Conservation (phyloP, 2,329 filamentous ascomycete species). For the Bipolaris zeicola region DNA sequence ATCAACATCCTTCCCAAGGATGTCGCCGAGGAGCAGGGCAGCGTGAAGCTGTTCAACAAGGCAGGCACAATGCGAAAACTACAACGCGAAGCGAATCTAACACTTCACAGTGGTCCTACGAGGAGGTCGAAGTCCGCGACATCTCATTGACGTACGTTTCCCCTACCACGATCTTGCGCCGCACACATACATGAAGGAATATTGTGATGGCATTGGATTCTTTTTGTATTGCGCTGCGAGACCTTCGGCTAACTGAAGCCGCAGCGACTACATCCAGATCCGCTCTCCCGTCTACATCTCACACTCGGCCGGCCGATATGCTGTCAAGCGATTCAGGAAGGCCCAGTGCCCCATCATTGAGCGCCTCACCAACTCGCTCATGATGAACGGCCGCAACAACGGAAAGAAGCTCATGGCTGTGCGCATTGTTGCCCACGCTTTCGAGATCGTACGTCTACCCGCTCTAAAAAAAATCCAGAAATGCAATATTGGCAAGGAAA, state of each 20-base stretch:
- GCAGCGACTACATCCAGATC: conserved; percentile 99
- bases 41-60: conserved; percentile 96
- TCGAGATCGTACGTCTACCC: conserved; percentile 87
- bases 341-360: conserved; percentile 99
- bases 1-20: conserved; percentile 91
- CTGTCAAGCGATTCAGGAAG: conserved; percentile 99
- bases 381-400: conserved; percentile 99
- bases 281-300: conserved; percentile 98
- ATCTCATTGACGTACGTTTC: conserved; percentile 95
- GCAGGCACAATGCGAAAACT: conserved; percentile 22
- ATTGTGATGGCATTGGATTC: conserved; percentile 24
- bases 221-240: conserved; percentile 22
- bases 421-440: conserved; percentile 97
- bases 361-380: conserved; percentile 99
- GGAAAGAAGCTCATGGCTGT: conserved; percentile 99
- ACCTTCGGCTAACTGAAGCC: conserved; percentile 44
- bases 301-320: conserved; percentile 98
- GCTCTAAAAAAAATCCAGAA: not conserved
- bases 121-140: conserved; percentile 99
- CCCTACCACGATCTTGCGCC: conserved; percentile 21
- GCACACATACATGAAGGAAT: conserved; percentile 14
- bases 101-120: conserved; percentile 75
- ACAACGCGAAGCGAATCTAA: conserved; percentile 18
- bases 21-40: conserved; percentile 84
- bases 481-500: not conserved